A percentile compares a stretch with the other conserved stretches of the same genome.
Conservation (phyloP, 805 yeast genomes). For the Cyberlindnera americana region DNA sequence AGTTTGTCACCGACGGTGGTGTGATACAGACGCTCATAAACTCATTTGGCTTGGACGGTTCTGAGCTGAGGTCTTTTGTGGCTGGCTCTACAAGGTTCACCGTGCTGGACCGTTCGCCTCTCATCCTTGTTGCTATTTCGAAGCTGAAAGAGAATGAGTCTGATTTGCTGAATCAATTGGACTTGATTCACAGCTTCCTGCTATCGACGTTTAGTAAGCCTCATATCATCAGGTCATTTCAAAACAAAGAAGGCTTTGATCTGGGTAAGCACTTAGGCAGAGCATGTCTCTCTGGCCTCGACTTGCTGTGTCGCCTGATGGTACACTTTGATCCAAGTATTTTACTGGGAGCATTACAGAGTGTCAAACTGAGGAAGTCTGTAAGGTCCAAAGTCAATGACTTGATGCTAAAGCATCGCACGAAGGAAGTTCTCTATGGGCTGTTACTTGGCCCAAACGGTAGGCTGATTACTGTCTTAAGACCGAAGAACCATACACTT, state of each 20-base stretch:
- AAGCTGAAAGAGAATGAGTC: conserved; percentile 48
- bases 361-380: conserved; percentile 54
- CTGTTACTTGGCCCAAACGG: conserved; percentile 61
- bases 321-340: conserved; percentile 54
- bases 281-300: conserved; percentile 69
- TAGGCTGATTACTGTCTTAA: conserved; percentile 61
- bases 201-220: conserved; percentile 82
- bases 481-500: conserved; percentile 75
- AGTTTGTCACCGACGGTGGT: conserved; percentile 67
- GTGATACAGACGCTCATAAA: conserved; percentile 75
- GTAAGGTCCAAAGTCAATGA: conserved; percentile 55
- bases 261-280: conserved; percentile 70
- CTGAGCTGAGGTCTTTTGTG: conserved; percentile 45
- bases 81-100: conserved; percentile 52
- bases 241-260: conserved; percentile 75
- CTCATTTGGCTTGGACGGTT: conserved; percentile 49
- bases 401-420: conserved; percentile 45
- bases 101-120: conserved; percentile 61
- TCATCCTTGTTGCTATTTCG: conserved; percentile 69
- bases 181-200: conserved; percentile 69
- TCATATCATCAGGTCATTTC: conserved; percentile 65
- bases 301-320: conserved; percentile 55
- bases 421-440: conserved; percentile 68
- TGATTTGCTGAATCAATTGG: conserved; percentile 61
- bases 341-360: conserved; percentile 61